Evolutionary conservation across 2,329 filamentous ascomycete genomes (phyloP), one percentile per base, ranked within the genome.

Genomic region (Myriangium duriaei): DNA sequence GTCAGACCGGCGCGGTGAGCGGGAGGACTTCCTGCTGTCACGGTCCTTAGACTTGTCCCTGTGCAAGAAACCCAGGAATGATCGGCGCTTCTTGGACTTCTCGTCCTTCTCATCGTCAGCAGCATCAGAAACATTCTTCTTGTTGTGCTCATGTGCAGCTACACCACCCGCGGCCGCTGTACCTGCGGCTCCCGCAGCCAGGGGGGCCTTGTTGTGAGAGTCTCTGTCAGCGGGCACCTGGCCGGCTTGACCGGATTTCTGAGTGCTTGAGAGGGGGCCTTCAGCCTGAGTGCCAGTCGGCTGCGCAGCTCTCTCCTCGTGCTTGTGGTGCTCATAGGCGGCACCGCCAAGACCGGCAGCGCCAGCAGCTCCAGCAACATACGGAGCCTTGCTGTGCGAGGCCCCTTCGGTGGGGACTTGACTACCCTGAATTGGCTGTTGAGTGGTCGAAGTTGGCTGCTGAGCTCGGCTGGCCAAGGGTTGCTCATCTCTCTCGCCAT

Each of bases 41-140:
- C 36, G 46, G 11, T 58, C 48, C 34, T 58, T 58, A 42, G 57
- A 53, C 41, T 59, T 62, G 45, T 61, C 54, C n/a, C 57, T 54
- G 42, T 61, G 58, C 18, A 63, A 44, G 46, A 63, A 62, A 13
- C 58, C 54, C 15, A 62, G 47, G 9, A 63, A 28, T 6, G 44
- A 21, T 50, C 42, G n/a, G 35, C 46, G 32, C 15, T 42, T 29
- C 40, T 44, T 42, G 13, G 36, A 39, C 34, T 46, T 39, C 31
- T 44, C 41, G 4, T 41, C 28, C 9, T 41, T 37, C 18, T 40
- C 39, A 17, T 42, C 37, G 12, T 41, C 36, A n/a, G n/a, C 29
- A 16, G 29, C 35, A 3, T 37, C 34, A n/a, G n/a, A n/a, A 24
- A 34, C 41, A 13, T 42, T 37, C 6, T 38, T 21, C 32, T 45